Conservation (phyloP, 441 rosid genomes). For the Viola pubescens region DNA sequence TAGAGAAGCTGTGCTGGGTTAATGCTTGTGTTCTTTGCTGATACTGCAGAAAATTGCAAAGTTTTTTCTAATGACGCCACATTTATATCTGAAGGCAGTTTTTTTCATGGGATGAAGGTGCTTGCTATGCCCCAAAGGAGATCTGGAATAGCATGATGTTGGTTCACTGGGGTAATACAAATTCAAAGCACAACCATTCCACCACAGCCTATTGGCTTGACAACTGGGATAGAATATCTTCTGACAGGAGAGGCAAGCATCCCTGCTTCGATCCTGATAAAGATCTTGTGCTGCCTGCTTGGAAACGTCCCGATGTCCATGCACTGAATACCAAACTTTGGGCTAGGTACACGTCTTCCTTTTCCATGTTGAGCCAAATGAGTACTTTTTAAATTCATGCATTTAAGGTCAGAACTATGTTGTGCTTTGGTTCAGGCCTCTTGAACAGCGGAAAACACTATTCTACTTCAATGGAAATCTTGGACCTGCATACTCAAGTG, state of each 20-base stretch:
- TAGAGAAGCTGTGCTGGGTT: slow-evolving; percentile 7
- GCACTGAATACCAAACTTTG: slow-evolving; percentile 53
- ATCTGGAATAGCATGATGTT: slow-evolving; percentile 98
- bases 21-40: slow-evolving; percentile 14
- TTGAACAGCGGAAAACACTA: slow-evolving; percentile 62
- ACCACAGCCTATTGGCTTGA: slow-evolving; percentile 93
- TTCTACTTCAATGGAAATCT: slow-evolving; percentile 95
- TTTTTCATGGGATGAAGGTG: slow-evolving; percentile 99
- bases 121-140: slow-evolving; percentile 99
- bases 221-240: slow-evolving; percentile 67
- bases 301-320: slow-evolving; percentile 72
- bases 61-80: slow-evolving; percentile 31
- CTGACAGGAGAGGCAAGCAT: slow-evolving; percentile 74
- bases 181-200: slow-evolving; percentile 82
- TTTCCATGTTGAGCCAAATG: slow-evolving; percentile 9
- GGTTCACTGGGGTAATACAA: slow-evolving; percentile 98
- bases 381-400: slow-evolving; percentile 7
- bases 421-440: slow-evolving; percentile 43
- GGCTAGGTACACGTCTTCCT: slow-evolving; percentile 41
- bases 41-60: slow-evolving; percentile 3
- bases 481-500: slow-evolving; percentile 73
- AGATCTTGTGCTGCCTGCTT: slow-evolving; percentile 96
- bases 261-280: slow-evolving; percentile 88
- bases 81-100: slow-evolving; percentile 53
- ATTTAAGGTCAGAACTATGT: slow-evolving; percentile 3